Percentiles rank a stretch among this genome's conserved stretches.
Evolutionary conservation across 164 flowering plant species (phyloP).

Genomic region (Annona squamosa): DNA sequence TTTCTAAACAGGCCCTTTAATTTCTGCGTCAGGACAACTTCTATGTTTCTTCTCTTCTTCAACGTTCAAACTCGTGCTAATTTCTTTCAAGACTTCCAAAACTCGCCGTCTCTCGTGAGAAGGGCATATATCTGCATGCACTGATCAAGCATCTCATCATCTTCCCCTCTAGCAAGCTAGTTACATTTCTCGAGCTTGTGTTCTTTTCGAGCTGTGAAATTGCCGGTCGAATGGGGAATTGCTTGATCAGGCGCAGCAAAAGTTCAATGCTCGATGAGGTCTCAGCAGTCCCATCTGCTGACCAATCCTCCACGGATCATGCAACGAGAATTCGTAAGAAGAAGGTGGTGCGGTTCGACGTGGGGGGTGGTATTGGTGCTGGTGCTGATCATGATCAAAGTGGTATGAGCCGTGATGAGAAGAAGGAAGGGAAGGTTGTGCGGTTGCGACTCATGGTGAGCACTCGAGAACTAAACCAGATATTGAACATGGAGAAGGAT

Average conservation of each 20-base stretch:
- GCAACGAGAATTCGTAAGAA: not conserved
- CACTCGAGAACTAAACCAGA: not conserved
- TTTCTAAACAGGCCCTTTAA: not conserved
- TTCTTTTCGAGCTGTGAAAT: not conserved
- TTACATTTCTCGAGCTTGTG: not conserved
- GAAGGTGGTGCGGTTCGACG: constrained; percentile 11
- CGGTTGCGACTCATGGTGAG: constrained; percentile 4
- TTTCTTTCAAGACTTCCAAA: not conserved
- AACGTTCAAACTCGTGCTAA: not conserved
- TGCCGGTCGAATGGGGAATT: constrained; percentile 20
- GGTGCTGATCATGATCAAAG: not conserved
- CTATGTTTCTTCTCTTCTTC: not conserved
- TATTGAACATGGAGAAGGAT: not conserved
- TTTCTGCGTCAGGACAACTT: not conserved
- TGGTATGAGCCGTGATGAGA: not conserved
- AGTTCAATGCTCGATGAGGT: not conserved
- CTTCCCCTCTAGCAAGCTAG: not conserved
- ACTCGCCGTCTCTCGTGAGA: not conserved
- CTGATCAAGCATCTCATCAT: not conserved
- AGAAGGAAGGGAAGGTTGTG: not conserved
- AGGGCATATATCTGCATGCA: not conserved
- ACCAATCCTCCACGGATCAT: not conserved
- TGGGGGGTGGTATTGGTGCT: constrained; percentile 3
- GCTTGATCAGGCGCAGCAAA: constrained; percentile 13
- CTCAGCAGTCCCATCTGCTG: not conserved